Evolutionary conservation across 2,329 filamentous ascomycete species (phyloP).

Genomic region (Gaeumannomyces sp.): DNA sequence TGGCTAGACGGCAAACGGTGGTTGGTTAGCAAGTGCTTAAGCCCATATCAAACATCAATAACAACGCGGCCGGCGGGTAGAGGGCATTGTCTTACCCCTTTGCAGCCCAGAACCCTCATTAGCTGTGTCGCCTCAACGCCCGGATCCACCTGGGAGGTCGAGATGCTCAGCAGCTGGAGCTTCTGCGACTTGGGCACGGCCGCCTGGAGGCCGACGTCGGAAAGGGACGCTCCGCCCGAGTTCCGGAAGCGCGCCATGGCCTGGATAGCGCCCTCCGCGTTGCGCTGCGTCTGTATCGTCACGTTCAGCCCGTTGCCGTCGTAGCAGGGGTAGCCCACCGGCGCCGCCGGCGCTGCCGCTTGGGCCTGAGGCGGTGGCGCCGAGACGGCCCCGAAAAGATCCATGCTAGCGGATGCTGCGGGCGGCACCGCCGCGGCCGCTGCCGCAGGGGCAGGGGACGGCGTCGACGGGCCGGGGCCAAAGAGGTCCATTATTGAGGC

Average conservation of each 20-base stretch:
- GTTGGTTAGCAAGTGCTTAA: neutral
- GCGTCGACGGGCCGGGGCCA: conserved; percentile 35
- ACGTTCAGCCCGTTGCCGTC: conserved; percentile 79
- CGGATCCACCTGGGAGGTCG: conserved; percentile 66
- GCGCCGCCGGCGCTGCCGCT: conserved; percentile 28
- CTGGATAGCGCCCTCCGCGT: conserved; percentile 71
- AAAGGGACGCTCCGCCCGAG: conserved; percentile 58
- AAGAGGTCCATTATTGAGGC: conserved; percentile 91
- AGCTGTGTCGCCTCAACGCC: conserved; percentile 82
- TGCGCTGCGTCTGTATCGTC: conserved; percentile 78
- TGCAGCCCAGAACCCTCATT: conserved; percentile 80
- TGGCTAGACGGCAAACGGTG: conserved; percentile 46
- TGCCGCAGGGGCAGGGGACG: conserved; percentile 23
- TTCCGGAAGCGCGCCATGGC: conserved; percentile 82
- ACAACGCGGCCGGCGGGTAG: conserved; percentile 4
- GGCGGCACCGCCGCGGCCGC: conserved; percentile 30
- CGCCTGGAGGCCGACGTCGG: conserved; percentile 78
- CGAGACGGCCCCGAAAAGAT: conserved; percentile 46
- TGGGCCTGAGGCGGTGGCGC: conserved; percentile 25
- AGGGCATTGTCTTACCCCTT: conserved; percentile 66
- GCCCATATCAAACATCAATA: neutral
- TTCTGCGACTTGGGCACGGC: conserved; percentile 97
- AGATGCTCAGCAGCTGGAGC: conserved; percentile 85
- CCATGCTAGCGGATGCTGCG: conserved; percentile 41
- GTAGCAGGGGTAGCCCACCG: conserved; percentile 63